Percentiles rank a stretch among this genome's conserved stretches.
These are phyloP conservation scores for Metarhizium humberi DNA, from an alignment of 2,329 filamentous ascomycete species.

Conservation along the genomic window DNA sequence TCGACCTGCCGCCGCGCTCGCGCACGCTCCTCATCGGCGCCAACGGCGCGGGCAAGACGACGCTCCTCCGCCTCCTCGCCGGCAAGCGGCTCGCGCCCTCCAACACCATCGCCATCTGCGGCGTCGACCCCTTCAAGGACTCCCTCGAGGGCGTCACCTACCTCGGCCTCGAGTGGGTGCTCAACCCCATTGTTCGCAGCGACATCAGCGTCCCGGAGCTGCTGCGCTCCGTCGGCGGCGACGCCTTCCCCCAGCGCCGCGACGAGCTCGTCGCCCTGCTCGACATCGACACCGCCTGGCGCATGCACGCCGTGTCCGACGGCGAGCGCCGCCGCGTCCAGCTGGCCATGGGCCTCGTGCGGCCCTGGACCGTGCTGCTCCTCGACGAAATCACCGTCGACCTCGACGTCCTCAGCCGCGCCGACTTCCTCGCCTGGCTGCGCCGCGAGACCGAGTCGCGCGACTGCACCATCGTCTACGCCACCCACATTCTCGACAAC, in stretches of 20 bases:
- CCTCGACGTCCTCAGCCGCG: conserved; percentile 75
- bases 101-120: conserved; percentile 65
- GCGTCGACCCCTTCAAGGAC: conserved; percentile 85
- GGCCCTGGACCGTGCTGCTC: conserved; percentile 84
- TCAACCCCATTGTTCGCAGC: conserved; percentile 91
- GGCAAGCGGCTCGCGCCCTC: conserved; percentile 86
- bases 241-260: conserved; percentile 69
- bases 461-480: conserved; percentile 89
- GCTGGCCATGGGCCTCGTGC: conserved; percentile 86
- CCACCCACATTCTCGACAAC: conserved; percentile 95
- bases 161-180: conserved; percentile 93
- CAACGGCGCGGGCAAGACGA: conserved; percentile 96
- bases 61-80: conserved; percentile 83
- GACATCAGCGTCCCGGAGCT: conserved; percentile 89
- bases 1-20: conserved; percentile 72
- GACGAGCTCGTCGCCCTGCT: conserved; percentile 83
- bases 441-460: conserved; percentile 76
- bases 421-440: conserved; percentile 78
- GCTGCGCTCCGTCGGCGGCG: conserved; percentile 75
- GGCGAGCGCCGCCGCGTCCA: conserved; percentile 88
- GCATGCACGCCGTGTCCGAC: conserved; percentile 92
- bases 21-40: conserved; percentile 90
- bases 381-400: conserved; percentile 97
- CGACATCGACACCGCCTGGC: conserved; percentile 86
- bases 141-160: conserved; percentile 92